phyloP scores from a whole-genome alignment of 805 yeast genomes.

The Nakazawaea wickerhamii region DNA sequence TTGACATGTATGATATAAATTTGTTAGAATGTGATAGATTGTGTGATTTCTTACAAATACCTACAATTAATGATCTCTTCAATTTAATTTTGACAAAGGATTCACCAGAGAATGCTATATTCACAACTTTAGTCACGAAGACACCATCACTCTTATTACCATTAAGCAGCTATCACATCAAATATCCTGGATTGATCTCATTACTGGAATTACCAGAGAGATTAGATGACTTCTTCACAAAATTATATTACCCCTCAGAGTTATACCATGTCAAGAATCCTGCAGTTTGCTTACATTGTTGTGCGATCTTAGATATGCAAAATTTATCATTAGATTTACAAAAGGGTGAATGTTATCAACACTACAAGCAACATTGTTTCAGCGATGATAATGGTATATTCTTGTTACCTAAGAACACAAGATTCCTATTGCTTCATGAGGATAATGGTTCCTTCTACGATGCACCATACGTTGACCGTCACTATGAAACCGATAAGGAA shows the following conservation, averaged over 20 bases:
- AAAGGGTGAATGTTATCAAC: slow-evolving; percentile 78
- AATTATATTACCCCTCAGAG: slow-evolving; percentile 41
- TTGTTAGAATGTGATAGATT: slow-evolving; percentile 50
- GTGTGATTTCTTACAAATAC: slow-evolving; percentile 43
- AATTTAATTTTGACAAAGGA: slow-evolving; percentile 16
- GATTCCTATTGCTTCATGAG: slow-evolving; percentile 57
- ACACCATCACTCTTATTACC: slow-evolving; percentile 3
- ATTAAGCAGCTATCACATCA: slow-evolving; percentile 24
- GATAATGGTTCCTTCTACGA: slow-evolving; percentile 80
- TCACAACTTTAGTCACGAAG: neutral
- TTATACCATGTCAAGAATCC: slow-evolving; percentile 55
- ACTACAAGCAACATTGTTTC: slow-evolving; percentile 57
- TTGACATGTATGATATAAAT: slow-evolving; percentile 20
- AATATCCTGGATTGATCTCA: slow-evolving; percentile 62
- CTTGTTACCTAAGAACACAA: slow-evolving; percentile 63
- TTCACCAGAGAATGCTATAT: neutral
- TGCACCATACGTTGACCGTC: slow-evolving; percentile 80
- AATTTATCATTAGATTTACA: slow-evolving; percentile 45
- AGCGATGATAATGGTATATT: slow-evolving; percentile 64
- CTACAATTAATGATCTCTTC: slow-evolving; percentile 28
- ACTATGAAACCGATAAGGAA: slow-evolving; percentile 81
- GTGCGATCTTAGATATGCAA: slow-evolving; percentile 62
- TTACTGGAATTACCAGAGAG: slow-evolving; percentile 61
- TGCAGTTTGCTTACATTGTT: slow-evolving; percentile 84
- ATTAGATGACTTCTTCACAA: slow-evolving; percentile 64